These are phyloP conservation scores for Pleodorina starrii DNA, from an alignment of 139 green algal genomes.

Conservation along the genomic window DNA sequence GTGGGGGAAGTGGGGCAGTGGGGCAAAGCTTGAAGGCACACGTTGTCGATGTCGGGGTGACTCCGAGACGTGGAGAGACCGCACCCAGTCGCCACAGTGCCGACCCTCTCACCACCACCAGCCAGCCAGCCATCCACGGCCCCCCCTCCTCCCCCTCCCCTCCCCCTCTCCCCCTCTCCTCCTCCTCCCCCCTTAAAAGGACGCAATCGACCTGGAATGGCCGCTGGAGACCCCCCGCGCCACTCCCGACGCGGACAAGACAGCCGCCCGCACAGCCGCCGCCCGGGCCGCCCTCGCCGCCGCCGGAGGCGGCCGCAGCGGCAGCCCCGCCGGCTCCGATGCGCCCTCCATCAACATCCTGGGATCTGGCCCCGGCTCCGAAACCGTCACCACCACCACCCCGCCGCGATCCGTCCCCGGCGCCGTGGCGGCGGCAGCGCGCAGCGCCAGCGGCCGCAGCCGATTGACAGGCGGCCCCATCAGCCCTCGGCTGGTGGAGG, in stretches of 20 bases:
- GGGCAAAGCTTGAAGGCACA: no score
- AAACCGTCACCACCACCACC: background rate
- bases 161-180: no score
- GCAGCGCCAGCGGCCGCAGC: background rate
- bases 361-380: no score
- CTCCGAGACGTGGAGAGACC: no score
- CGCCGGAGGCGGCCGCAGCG: background rate
- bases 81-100: no score
- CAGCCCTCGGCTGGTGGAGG: conserved; percentile 4
- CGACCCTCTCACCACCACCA: no score
- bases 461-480: background rate
- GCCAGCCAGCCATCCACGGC: no score
- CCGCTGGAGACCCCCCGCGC: conserved; percentile 38
- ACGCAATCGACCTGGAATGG: conserved; percentile 35
- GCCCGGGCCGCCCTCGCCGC: background rate
- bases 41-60: no score
- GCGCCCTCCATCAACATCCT: conserved; percentile 23
- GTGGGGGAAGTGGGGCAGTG: no score
- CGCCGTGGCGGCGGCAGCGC: background rate
- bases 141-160: no score
- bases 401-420: background rate
- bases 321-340: background rate
- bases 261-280: background rate
- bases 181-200: no score
- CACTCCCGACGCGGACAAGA: conserved; percentile 17